Percentiles rank a stretch among this genome's conserved stretches.
phyloP scores from a whole-genome alignment of 225 moss, liverwort and hornwort genomes.

The Pseudisothecium myosuroides region DNA sequence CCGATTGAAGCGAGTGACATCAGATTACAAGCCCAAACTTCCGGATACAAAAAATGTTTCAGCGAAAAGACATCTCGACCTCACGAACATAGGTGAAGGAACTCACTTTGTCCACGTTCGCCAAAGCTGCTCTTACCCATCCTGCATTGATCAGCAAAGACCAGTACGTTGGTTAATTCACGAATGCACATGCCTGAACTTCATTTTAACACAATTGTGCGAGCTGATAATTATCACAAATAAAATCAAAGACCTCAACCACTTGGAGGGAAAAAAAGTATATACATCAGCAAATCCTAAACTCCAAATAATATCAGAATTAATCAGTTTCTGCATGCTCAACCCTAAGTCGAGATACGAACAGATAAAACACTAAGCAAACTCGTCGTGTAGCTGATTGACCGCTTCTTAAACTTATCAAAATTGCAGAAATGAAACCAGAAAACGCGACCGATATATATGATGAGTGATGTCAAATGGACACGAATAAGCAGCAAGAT shows the following conservation, averaged over 20 bases:
- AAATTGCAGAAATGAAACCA: neutral
- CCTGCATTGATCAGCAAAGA: slow-evolving; percentile 51
- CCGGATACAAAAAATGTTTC: neutral
- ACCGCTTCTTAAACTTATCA: neutral
- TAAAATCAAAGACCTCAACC: neutral
- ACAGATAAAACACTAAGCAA: neutral
- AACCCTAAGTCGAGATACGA: slow-evolving; percentile 4
- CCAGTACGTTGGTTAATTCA: neutral
- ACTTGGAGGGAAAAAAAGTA: no score
- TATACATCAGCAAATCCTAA: neutral
- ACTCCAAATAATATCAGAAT: neutral
- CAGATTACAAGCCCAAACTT: neutral
- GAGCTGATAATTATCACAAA: neutral
- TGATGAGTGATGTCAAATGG: neutral
- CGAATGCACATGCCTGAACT: neutral
- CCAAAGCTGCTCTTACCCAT: slow-evolving; percentile 99
- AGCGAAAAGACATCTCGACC: neutral
- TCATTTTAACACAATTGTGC: neutral
- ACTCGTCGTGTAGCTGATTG: neutral
- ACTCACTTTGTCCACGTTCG: slow-evolving; percentile 65
- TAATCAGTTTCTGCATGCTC: neutral
- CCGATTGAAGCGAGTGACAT: neutral
- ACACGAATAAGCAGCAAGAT: neutral
- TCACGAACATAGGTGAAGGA: neutral
- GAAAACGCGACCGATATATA: neutral